phyloP scores from a whole-genome alignment of 305 asterid genomes.

The Fraxinus platypoda region DNA sequence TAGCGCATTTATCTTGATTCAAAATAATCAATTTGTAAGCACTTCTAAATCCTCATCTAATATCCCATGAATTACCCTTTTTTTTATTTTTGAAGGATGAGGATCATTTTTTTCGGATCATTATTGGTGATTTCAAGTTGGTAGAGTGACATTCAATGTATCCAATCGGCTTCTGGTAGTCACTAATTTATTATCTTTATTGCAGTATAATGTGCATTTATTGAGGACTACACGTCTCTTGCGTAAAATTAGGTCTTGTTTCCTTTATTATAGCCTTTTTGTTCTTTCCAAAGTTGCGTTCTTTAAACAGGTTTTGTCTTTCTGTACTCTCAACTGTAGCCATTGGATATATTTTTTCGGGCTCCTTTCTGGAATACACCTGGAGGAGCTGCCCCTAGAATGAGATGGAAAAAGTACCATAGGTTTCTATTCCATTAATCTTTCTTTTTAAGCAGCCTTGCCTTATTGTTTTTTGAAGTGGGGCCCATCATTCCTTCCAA shows the following conservation, averaged over 20 bases:
- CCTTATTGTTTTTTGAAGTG: neutral
- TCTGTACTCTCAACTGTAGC: neutral
- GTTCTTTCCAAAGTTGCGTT: neutral
- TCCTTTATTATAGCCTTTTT: constrained; percentile 3
- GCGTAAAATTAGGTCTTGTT: neutral
- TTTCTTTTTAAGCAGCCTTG: neutral
- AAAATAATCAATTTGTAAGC: neutral
- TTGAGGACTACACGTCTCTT: constrained; percentile 5
- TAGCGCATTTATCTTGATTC: constrained; percentile 22
- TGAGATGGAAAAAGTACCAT: neutral
- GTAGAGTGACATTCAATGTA: constrained; percentile 10
- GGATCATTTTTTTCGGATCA: neutral
- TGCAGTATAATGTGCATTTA: neutral
- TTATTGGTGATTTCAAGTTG: constrained; percentile 9
- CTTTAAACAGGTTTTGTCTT: neutral
- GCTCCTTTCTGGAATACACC: neutral
- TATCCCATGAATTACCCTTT: neutral
- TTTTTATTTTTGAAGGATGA: neutral
- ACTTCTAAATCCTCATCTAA: neutral
- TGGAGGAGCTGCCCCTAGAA: neutral
- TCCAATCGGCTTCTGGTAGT: constrained; percentile 3
- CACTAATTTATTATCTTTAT: constrained; percentile 1
- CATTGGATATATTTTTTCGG: neutral
- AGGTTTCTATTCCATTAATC: neutral
- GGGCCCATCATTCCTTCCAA: neutral